These are phyloP conservation scores for Penicillium sp. DNA, from an alignment of 2,329 filamentous ascomycete genomes.

Conservation along the genomic window DNA sequence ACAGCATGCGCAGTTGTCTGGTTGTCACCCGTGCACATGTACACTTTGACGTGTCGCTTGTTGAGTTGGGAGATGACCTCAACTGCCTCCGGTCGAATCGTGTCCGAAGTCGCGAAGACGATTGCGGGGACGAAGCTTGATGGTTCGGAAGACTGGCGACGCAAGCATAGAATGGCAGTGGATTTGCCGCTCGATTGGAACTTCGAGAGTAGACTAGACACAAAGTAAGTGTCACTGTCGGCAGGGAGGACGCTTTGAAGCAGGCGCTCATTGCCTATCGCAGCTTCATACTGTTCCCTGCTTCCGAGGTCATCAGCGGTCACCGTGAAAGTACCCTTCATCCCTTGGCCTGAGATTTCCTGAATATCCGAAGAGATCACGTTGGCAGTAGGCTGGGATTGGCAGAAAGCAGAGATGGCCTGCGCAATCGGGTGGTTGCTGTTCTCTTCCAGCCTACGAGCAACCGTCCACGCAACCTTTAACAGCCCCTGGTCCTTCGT, in stretches of 20 bases:
- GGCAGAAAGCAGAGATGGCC: slow-evolving; percentile 56
- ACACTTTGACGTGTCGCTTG: slow-evolving; percentile 69
- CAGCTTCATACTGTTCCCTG: slow-evolving; percentile 45
- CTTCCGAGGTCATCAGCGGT: slow-evolving; percentile 18
- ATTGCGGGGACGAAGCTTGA: slow-evolving; percentile 54
- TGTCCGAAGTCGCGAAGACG: slow-evolving; percentile 76
- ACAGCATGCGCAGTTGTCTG: slow-evolving; percentile 79
- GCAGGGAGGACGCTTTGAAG: slow-evolving; percentile 38
- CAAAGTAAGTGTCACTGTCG: slow-evolving; percentile 35
- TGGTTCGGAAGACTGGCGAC: slow-evolving; percentile 22
- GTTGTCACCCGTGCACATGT: slow-evolving; percentile 94
- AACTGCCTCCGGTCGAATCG: slow-evolving; percentile 72
- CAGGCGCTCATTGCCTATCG: slow-evolving; percentile 61
- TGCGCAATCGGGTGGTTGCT: slow-evolving; percentile 62
- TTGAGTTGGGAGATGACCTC: slow-evolving; percentile 66
- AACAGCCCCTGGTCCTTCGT: slow-evolving; percentile 35
- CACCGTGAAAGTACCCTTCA: slow-evolving; percentile 54
- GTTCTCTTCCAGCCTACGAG: slow-evolving; percentile 57
- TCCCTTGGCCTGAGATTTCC: slow-evolving; percentile 60
- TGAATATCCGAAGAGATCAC: slow-evolving; percentile 46
- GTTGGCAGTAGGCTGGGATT: slow-evolving; percentile 24
- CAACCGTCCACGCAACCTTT: slow-evolving; percentile 47
- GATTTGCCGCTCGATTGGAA: slow-evolving; percentile 48
- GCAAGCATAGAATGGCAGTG: slow-evolving; percentile 47
- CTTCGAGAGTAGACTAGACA: slow-evolving; percentile 37